Conservation (phyloP, 2,329 filamentous ascomycete genomes). For the Leptographium flavum region DNA sequence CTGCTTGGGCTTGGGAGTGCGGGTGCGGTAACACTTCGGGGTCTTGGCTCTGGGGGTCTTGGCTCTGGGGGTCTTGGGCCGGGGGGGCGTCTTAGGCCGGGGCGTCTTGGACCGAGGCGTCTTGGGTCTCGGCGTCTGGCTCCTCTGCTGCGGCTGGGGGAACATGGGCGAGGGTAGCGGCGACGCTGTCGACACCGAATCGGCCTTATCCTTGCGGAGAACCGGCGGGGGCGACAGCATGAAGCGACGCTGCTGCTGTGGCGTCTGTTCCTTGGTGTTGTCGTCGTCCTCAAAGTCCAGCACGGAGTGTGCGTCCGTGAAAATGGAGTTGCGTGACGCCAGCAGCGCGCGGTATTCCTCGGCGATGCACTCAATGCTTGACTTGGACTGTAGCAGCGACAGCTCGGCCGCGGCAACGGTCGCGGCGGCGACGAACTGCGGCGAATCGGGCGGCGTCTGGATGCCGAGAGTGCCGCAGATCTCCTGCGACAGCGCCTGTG, state of each 20-base stretch:
- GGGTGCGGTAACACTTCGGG: too few relatives aligned
- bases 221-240: not conserved
- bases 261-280: not conserved
- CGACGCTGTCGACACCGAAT: not conserved
- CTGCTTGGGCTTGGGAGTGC: not conserved
- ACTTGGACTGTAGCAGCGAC: conserved; percentile 13
- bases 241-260: not conserved
- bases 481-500: not conserved
- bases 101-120: too few relatives aligned
- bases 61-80: too few relatives aligned
- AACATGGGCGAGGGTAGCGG: conserved; percentile 3
- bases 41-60: too few relatives aligned
- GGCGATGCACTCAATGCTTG: conserved; percentile 32
- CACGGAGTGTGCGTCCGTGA: conserved; percentile 16
- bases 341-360: conserved; percentile 35
- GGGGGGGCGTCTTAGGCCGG: too few relatives aligned
- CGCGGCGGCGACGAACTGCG: not conserved
- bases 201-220: not conserved
- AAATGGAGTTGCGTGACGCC: conserved; percentile 22
- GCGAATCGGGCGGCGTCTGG: conserved; percentile 6
- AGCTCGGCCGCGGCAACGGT: conserved; percentile 4
- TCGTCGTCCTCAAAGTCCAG: conserved; percentile 8
- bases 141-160: not conserved
- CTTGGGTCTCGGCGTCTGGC: not conserved
- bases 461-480: not conserved